Evolutionary conservation across 495 filamentous ascomycete genomes (phyloP).

Genomic region (Neurospora africana): DNA sequence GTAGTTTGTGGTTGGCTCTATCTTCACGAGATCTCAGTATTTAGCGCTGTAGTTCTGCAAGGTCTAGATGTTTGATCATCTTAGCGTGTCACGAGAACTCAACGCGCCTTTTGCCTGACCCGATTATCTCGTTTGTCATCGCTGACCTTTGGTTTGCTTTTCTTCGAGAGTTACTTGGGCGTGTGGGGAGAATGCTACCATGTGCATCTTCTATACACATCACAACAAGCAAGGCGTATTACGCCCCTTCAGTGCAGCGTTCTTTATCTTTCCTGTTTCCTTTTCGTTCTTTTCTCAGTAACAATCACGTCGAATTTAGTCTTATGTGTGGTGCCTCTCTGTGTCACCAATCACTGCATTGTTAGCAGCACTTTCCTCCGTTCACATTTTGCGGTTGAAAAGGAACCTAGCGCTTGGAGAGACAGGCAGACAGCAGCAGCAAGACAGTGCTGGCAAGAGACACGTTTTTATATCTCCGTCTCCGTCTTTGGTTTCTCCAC

Average conservation of each 20-base stretch:
- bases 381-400: background rate
- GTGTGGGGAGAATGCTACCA: background rate
- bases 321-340: background rate
- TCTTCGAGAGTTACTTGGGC: background rate
- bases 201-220: background rate
- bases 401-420: background rate
- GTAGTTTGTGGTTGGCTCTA: constrained; percentile 6
- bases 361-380: background rate
- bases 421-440: background rate
- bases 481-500: background rate
- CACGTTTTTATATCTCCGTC: background rate
- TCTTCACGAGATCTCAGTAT: background rate
- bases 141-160: background rate
- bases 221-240: background rate
- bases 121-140: background rate
- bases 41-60: no score
- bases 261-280: background rate
- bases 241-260: background rate
- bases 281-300: background rate
- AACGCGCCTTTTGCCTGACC: background rate
- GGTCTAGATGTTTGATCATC: background rate
- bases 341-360: background rate
- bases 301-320: background rate
- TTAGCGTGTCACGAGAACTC: background rate
- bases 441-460: background rate